Conservation (phyloP, 2,329 filamentous ascomycete species). For the Aspergillus flavus region DNA sequence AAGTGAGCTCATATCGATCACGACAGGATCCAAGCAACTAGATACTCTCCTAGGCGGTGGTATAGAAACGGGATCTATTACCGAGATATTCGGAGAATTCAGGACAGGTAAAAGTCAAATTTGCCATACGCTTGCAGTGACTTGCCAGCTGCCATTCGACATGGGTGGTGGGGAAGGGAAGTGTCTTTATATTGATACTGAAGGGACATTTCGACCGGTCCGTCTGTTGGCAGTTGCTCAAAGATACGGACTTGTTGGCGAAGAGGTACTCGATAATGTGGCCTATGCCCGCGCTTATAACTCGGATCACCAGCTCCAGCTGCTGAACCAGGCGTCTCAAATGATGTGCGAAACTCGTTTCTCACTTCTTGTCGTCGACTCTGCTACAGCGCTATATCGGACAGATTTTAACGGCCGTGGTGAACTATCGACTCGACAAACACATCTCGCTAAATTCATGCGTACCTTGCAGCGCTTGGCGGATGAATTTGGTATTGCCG, state of each 20-base stretch:
- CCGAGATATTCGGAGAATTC: constrained; percentile 97
- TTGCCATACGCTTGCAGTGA: constrained; percentile 97
- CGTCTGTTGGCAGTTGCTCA: constrained; percentile 89
- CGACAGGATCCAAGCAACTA: constrained; percentile 95
- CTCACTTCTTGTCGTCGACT: constrained; percentile 93
- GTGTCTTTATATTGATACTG: constrained; percentile 97
- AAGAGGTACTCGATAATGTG: constrained; percentile 97
- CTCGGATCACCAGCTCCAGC: constrained; percentile 93
- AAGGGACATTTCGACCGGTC: constrained; percentile 94
- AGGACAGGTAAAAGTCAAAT: constrained; percentile 98
- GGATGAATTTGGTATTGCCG: constrained; percentile 88
- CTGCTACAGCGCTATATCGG: constrained; percentile 90
- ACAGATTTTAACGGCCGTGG: constrained; percentile 97
- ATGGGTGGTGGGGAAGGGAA: constrained; percentile 99
- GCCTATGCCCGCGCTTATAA: constrained; percentile 98
- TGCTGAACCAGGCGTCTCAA: constrained; percentile 89
- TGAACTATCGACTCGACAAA: constrained; percentile 88
- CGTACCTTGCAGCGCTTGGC: constrained; percentile 54
- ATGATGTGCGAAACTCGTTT: constrained; percentile 99
- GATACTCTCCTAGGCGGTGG: constrained; percentile 94
- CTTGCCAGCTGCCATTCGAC: constrained; percentile 95
- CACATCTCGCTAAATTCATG: constrained; percentile 53
- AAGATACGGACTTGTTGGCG: constrained; percentile 88
- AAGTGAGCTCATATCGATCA: constrained; percentile 96
- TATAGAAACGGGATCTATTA: constrained; percentile 95